Base-by-base conservation (phyloP, 768 basidiomycete species). In the Roridomyces roridus region DNA sequence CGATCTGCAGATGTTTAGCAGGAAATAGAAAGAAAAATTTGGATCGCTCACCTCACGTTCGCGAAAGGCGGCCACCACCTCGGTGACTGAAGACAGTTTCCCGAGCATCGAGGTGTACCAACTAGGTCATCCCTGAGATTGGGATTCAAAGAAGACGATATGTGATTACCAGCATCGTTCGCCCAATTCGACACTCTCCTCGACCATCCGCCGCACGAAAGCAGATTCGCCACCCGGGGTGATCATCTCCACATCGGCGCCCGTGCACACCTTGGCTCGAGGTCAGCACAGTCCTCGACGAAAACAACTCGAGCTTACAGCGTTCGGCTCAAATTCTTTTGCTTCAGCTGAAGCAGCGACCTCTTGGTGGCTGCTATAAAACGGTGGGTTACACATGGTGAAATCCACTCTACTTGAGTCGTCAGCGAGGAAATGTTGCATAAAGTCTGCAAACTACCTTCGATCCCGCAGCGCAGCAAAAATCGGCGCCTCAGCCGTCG, bases 61-160 rank as follows among this genome's bases (percentile, higher is more conserved):
- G 31, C 79, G 79, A 20, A 97, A 72, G 1, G 79, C 68, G 2
- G 74, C 74, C 0, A 94, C 83, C 7, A 98, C 71, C 4, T 82
- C 72, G 0, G 72, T 69, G 2, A 98, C 77, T 3, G 93, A 93
- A 0, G 90, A 83, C 70, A 89, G 76, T 65, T 94, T 96, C 4
- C 96, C 96, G 0, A 98, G 80, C 83, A 98, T 89, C 5, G 92
- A 93, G 0, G 96, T 95, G 65, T 87, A 98, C 96, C 96, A 98
- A 41, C 92, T 91, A 12, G 36, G n/a, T n/a, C n/a, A n/a, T n/a
- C n/a, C n/a, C n/a, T n/a, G n/a, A n/a, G n/a, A n/a, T n/a, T n/a
- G n/a, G n/a, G n/a, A 25, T 31, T 42, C 29, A 42, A 31, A 20
- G 31, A 45, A 25, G 47, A 24, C 23, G 12, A 34, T 59, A 7